Evolutionary conservation across 768 basidiomycete species (phyloP), one percentile per base, ranked within the genome.

Genomic region (Podaxis sp.): DNA sequence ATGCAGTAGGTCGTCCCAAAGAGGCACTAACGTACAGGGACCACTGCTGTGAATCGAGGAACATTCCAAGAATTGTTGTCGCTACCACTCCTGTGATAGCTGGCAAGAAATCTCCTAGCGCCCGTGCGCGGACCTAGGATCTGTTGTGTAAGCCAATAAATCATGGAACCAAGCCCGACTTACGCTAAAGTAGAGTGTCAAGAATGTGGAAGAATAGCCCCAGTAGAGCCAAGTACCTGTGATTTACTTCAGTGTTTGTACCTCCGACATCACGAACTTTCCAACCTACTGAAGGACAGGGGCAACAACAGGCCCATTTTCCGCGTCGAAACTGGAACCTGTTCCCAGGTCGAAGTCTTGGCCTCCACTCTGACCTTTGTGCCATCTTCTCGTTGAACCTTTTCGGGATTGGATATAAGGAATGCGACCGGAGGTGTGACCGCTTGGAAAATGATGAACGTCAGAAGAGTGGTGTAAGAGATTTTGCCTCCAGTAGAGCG

Each of bases 181-280:
- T 38, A 65, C 68, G 26, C 66, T 64, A 33, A 68, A 67, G 46
- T 67, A 67, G 8, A 68, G 55, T 66, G 44, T 22, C 44, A 46
- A 61, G 64, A 66, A 70, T 9, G 68, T 70, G 3, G 68, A 67
- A 9, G 65, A 38, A 30, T 68, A 70, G 13, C 63, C 65, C 65
- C 66, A 70, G 26, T 67, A 70, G 40, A 70, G 66, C 65, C 67
- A 70, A 48, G 65, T 68, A 36, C 65, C 69, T 9, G 7, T 46
- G 15, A 46, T 46, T 22, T 46, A 7, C 7, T 46, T 46, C 19
- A 46, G 44, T 46, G 7, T 46, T 19, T 19, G 7, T 9, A 46
- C 0, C n/a, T n/a, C 22, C n/a, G 15, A 46, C 19, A 7, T 46
- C 7, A 1, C 15, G n/a, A 19, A 33, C 33, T 3, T 8, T 2